Evolutionary conservation across 805 yeast genomes (phyloP), one percentile per base, ranked within the genome.

Genomic region (Vanderwaltozyma verrucispora): DNA sequence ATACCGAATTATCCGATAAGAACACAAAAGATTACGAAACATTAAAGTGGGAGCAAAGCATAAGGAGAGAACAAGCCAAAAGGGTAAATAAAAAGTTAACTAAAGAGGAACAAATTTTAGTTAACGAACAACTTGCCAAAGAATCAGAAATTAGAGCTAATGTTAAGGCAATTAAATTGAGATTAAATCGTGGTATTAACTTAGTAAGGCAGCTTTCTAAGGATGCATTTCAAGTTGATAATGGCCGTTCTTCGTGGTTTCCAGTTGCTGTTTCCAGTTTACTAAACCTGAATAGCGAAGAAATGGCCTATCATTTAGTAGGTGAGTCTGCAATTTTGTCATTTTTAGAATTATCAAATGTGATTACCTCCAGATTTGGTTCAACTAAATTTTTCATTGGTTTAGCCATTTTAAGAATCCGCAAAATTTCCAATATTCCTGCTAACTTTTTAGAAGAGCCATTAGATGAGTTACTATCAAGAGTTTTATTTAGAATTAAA

Each of bases 11-110:
- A 4, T 74, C 75, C 12, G 74, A 75, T 52, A 84, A 82, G 54
- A 84, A 84, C 54, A 64, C 84, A 1, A 87, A 79, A 53, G 95
- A 87, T 50, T 85, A 85, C 49, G 94, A 81, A 49, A 81, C 88
- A 2, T 63, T 73, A 41, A 77, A 84, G 56, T 89, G 97, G 97
- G 98, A 92, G 54, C 87, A 80, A 47, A 72, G 73, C 36, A 71
- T 92, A 24, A 75, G 89, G 49, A 75, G 76, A 44, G 89, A 86
- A 51, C 66, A 87, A 27, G 77, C 80, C 1, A 67, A 68, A 37
- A 71, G 44, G 47, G 53, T n/a, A 51, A 41, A 37, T 11, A 77
- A 71, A 59, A 82, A 81, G 51, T 64, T 79, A 29, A 70, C 94
- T 3, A 80, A 76, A 45, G 96, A 88, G 51, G 95, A 92, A 42